Evolutionary conservation across 306 rosid species (phyloP), one percentile per base, ranked within the genome.

Genomic region (Aeschynomene evenia): DNA sequence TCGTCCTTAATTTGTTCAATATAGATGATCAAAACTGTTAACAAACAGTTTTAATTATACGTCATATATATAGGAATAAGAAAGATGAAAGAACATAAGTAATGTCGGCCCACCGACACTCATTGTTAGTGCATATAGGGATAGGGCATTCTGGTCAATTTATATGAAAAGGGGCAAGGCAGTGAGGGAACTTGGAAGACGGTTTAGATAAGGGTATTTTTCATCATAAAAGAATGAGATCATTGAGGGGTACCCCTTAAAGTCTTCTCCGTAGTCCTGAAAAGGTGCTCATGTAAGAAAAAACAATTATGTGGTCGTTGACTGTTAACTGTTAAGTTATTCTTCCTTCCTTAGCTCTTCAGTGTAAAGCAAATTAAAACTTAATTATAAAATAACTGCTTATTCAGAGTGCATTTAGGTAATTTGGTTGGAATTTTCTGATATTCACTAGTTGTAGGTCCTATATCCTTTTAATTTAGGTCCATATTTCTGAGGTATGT

Each of bases 101-200:
- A 71, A 22, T 84, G 86, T 84, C 85, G 80, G 87, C 66, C 80
- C 77, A 84, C 97, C 97, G 97, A 91, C 97, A 84, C 80, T 63
- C n/a, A 48, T 21, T 87, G 64, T 80, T 71, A 3, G 63, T 29
- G n/a, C n/a, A n/a, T n/a, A 23, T 58, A 5, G 68, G 68, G 61
- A 23, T 76, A 51, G 89, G 82, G 55, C 70, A 84, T 67, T 46
- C 0, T 74, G 73, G 87, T 77, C 75, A 76, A 49, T 78, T 60
- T 37, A 42, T 10, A n/a, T 54, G 13, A 9, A 37, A 65, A 61
- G 7, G 51, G 49, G 9, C 40, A 77, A 36, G 28, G 28, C 36
- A n/a, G 11, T 52, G 33, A 62, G 58, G 71, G 68, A 31, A 60
- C 33, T 70, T 59, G 59, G 33, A 52, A 53, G 19, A 60, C 40